Conservation (phyloP, 805 yeast genomes). For the Candida nitratophila region DNA sequence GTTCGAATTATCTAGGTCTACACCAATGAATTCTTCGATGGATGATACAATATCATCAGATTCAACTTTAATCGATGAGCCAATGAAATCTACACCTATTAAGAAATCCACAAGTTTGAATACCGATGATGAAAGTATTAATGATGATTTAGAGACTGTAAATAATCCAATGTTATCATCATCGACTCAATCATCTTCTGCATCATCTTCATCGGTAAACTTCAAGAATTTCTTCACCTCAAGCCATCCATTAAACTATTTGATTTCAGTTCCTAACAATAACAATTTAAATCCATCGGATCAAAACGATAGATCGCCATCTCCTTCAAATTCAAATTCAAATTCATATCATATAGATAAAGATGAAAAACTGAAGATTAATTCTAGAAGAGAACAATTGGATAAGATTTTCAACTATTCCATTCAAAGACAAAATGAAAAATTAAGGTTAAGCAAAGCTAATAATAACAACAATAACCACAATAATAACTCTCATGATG, state of each 20-base stretch:
- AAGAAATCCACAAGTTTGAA: too few relatives aligned
- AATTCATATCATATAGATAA: conserved; percentile 17
- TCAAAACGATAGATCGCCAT: too few relatives aligned
- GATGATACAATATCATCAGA: neutral
- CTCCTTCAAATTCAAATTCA: neutral
- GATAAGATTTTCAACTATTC: conserved; percentile 13
- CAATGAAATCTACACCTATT: neutral
- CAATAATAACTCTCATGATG: neutral
- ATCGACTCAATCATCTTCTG: neutral
- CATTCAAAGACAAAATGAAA: neutral
- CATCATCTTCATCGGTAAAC: neutral
- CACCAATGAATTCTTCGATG: neutral
- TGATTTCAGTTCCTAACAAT: neutral
- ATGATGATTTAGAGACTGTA: too few relatives aligned
- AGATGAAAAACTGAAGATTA: conserved; percentile 17
- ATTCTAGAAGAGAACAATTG: conserved; percentile 18
- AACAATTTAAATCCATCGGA: too few relatives aligned
- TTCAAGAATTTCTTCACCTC: neutral
- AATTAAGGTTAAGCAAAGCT: neutral
- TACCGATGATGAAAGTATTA: too few relatives aligned
- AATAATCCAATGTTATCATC: too few relatives aligned
- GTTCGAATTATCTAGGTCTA: neutral
- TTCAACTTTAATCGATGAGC: neutral
- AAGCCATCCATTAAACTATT: neutral
- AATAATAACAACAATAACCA: neutral